A percentile compares a stretch with the other conserved stretches of the same genome.
Evolutionary conservation across 139 green algal genomes (phyloP).

Genomic region (Auxenochlorella pyrenoidosa): DNA sequence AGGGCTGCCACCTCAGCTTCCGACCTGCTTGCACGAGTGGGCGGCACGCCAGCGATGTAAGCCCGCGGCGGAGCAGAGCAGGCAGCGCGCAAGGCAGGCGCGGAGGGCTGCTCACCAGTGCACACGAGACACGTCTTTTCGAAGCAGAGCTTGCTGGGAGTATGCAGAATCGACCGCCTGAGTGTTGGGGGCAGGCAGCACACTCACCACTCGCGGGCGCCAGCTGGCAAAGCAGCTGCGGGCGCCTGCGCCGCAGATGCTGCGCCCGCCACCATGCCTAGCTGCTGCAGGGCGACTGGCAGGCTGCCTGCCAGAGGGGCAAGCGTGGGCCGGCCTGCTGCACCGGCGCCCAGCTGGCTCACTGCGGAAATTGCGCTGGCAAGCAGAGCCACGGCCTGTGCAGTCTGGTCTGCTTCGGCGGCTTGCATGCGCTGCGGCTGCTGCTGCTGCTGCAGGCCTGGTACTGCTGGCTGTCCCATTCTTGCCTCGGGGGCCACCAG

Average conservation of each 20-base stretch:
- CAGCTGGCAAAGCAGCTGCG: neutral
- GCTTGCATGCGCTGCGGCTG: neutral
- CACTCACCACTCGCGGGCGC: neutral
- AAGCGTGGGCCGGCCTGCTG: too few relatives aligned
- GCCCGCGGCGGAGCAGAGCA: neutral
- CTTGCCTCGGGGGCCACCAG: too few relatives aligned
- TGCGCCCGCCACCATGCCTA: neutral
- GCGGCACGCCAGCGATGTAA: neutral
- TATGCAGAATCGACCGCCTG: neutral
- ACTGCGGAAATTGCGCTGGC: too few relatives aligned
- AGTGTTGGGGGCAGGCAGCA: neutral
- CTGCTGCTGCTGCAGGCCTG: neutral
- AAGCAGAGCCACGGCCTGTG: too few relatives aligned
- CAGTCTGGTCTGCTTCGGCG: too few relatives aligned
- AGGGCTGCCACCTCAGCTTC: slow-evolving; percentile 5
- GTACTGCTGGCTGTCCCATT: too few relatives aligned
- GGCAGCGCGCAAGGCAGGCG: neutral
- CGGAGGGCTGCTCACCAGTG: neutral
- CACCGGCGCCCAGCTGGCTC: too few relatives aligned
- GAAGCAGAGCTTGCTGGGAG: too few relatives aligned
- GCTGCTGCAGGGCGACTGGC: too few relatives aligned
- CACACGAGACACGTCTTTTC: too few relatives aligned
- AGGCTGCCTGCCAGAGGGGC: too few relatives aligned
- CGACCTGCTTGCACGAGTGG: neutral
- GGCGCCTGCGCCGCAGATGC: neutral